These are phyloP conservation scores for Coniochaeta hoffmannii DNA, from an alignment of 2,329 filamentous ascomycete species.

Conservation along the genomic window DNA sequence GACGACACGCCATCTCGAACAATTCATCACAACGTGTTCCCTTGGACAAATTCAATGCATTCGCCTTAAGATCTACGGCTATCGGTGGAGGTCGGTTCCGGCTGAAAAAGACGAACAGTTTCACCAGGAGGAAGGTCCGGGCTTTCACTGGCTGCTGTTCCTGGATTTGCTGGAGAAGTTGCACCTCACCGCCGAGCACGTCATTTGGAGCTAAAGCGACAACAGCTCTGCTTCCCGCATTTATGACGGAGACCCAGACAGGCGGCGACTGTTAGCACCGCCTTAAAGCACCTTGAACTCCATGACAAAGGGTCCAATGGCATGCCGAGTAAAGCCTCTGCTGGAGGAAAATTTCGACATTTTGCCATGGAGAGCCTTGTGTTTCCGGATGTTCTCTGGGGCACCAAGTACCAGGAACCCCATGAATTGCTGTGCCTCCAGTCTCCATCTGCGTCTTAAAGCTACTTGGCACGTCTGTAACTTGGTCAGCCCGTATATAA, in stretches of 20 bases:
- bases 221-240: background rate
- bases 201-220: constrained; percentile 1
- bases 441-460: background rate
- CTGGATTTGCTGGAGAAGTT: background rate
- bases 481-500: background rate
- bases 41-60: too few relatives aligned
- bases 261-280: background rate
- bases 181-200: background rate
- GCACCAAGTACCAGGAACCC: background rate
- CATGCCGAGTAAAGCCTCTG: background rate
- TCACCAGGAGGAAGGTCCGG: background rate
- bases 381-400: background rate
- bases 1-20: background rate
- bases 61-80: background rate
- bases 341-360: background rate
- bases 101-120: background rate
- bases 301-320: background rate
- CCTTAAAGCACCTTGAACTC: background rate
- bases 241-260: background rate
- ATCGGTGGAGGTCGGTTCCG: background rate
- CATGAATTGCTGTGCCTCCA: background rate
- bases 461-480: background rate
- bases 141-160: background rate
- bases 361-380: background rate
- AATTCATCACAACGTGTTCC: background rate